These are phyloP conservation scores for Boletellus deceptivus DNA, from an alignment of 1,284 basidiomycete genomes.

Conservation along the genomic window DNA sequence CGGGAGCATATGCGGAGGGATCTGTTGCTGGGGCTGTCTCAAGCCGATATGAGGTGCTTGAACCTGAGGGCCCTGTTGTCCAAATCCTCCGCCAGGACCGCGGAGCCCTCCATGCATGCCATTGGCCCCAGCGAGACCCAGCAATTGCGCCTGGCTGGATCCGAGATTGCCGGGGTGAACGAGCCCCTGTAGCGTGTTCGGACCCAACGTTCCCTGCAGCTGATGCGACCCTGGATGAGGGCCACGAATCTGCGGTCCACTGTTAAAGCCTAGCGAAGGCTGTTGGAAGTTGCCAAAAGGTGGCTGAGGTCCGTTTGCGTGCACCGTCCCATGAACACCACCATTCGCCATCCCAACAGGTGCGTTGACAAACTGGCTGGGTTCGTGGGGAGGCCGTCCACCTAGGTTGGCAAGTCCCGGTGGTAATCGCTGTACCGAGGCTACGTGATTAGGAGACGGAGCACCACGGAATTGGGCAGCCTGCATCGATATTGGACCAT, in stretches of 20 bases:
- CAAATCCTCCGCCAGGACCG: constrained; percentile 46
- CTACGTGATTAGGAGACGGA: constrained; percentile 58
- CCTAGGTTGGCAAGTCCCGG: constrained; percentile 83
- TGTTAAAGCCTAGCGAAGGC: constrained; percentile 45
- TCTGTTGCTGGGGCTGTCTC: constrained; percentile 41
- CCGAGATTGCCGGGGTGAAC: constrained; percentile 55
- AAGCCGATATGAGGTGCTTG: constrained; percentile 40
- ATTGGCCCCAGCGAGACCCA: constrained; percentile 42
- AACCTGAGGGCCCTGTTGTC: constrained; percentile 48
- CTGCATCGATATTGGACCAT: constrained; percentile 56
- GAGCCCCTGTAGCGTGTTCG: constrained; percentile 44
- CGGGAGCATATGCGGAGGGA: constrained; percentile 58
- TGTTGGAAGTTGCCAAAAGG: constrained; percentile 51
- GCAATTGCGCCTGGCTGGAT: constrained; percentile 40
- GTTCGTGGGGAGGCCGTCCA: constrained; percentile 75
- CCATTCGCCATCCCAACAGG: constrained; percentile 46
- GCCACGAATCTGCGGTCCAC: constrained; percentile 50
- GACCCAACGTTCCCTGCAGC: constrained; percentile 42
- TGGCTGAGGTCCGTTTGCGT: constrained; percentile 48
- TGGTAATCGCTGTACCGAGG: constrained; percentile 60
- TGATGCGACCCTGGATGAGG: constrained; percentile 50
- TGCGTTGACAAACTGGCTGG: constrained; percentile 60
- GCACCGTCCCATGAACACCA: constrained; percentile 45
- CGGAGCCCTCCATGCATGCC: constrained; percentile 41
- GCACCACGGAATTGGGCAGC: constrained; percentile 66